Percentiles rank a stretch among this genome's conserved stretches.
Evolutionary conservation across 805 yeast genomes (phyloP).

Genomic region (Kazachstania kunashirensis): DNA sequence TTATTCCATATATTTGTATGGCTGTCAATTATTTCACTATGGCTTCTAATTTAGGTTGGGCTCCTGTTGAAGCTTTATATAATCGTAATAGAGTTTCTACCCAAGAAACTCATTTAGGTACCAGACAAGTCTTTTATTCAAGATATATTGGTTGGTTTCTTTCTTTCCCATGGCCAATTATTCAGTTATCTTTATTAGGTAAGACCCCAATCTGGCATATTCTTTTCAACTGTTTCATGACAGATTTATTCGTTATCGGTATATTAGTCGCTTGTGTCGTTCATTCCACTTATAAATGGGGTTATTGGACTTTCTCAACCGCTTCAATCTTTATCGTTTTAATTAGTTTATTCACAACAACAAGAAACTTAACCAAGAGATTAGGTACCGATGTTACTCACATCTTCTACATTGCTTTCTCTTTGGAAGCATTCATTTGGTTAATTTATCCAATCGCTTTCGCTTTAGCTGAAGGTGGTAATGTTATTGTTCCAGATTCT

Average conservation of each 20-base stretch:
- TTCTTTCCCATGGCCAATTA: conserved; percentile 38
- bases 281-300: conserved; percentile 41
- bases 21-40: conserved; percentile 44
- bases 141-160: conserved; percentile 53
- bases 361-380: conserved; percentile 16
- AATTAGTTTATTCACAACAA: conserved; percentile 20
- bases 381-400: conserved; percentile 17
- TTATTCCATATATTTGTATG: conserved; percentile 37
- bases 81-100: conserved; percentile 35
- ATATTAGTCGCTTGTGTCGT: conserved; percentile 38
- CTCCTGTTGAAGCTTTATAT: conserved; percentile 41
- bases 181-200: conserved; percentile 22
- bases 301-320: conserved; percentile 37
- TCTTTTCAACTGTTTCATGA: conserved; percentile 27
- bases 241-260: conserved; percentile 36
- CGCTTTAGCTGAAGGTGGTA: conserved; percentile 48
- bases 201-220: conserved; percentile 20
- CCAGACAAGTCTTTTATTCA: conserved; percentile 49
- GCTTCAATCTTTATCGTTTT: conserved; percentile 16
- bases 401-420: conserved; percentile 15
- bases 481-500: conserved; percentile 47
- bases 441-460: conserved; percentile 29
- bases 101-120: conserved; percentile 23
- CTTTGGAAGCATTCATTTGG: conserved; percentile 31
- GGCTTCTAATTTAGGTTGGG: conserved; percentile 53